Evolutionary conservation across 768 basidiomycete genomes (phyloP).

Genomic region (Pleurotus citrinopileatus): DNA sequence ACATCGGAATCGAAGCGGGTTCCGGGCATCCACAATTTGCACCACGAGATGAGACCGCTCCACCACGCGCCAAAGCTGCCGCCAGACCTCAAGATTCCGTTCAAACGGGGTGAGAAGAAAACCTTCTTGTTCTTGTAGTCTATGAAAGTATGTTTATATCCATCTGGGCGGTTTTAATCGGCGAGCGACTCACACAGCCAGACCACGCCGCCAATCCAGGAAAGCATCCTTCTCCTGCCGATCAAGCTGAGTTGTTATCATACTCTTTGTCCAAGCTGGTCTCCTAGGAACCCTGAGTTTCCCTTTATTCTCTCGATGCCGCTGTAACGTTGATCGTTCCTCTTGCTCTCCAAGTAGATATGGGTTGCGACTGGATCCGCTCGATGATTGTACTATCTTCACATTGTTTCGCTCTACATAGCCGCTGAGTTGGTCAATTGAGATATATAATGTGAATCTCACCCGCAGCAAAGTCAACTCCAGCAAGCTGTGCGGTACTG

Average conservation of each 20-base stretch:
- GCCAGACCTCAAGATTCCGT: conserved; percentile 89
- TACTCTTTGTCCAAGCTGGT: conserved; percentile 84
- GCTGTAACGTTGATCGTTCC: conserved; percentile 69
- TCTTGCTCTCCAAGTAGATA: conserved; percentile 82
- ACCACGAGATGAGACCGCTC: conserved; percentile 94
- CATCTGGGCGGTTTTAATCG: not conserved
- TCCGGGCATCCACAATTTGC: conserved; percentile 95
- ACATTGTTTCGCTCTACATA: conserved; percentile 76
- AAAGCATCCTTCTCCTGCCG: conserved; percentile 88
- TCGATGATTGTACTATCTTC: conserved; percentile 66
- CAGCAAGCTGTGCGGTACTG: conserved; percentile 91
- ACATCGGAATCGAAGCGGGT: conserved; percentile 89
- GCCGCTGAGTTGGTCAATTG: conserved; percentile 10
- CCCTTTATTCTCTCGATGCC: conserved; percentile 70
- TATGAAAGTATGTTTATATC: conserved; percentile 25
- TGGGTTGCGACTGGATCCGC: conserved; percentile 67
- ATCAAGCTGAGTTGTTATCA: conserved; percentile 78
- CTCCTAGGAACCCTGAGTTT: conserved; percentile 85
- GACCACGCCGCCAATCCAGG: conserved; percentile 86
- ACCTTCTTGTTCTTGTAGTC: conserved; percentile 82
- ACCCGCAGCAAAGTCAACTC: conserved; percentile 96
- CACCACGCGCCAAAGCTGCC: conserved; percentile 95
- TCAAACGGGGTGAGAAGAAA: conserved; percentile 96
- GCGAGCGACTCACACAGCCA: conserved; percentile 73
- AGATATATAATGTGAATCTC: conserved; percentile 17